Evolutionary conservation across 495 filamentous ascomycete genomes (phyloP).

Genomic region (Neurospora africana): DNA sequence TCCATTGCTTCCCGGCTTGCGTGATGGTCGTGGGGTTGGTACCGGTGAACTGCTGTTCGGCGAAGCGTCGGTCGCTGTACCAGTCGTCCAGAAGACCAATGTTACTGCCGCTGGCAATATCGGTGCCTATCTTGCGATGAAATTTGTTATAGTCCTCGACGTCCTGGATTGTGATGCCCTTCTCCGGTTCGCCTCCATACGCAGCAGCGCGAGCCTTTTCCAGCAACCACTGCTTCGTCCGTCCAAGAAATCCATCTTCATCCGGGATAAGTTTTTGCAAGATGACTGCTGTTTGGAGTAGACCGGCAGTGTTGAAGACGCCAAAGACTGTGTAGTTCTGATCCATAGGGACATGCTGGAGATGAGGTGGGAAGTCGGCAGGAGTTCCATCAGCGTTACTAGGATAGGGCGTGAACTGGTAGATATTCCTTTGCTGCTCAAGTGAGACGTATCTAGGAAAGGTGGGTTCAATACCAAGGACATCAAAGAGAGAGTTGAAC

Average conservation of each 20-base stretch:
- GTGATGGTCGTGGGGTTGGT: constrained; percentile 38
- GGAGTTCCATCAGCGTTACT: constrained; percentile 15
- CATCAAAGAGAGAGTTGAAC: constrained; percentile 27
- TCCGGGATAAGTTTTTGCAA: constrained; percentile 25
- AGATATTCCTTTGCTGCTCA: constrained; percentile 22
- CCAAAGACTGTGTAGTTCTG: constrained; percentile 12
- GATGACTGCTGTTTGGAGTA: constrained; percentile 23
- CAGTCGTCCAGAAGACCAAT: constrained; percentile 36
- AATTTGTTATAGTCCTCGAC: constrained; percentile 28
- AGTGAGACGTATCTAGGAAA: constrained; percentile 21
- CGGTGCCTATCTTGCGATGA: constrained; percentile 26
- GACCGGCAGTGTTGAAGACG: constrained; percentile 25
- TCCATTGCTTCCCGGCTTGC: constrained; percentile 20
- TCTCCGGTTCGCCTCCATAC: constrained; percentile 21
- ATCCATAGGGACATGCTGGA: constrained; percentile 20
- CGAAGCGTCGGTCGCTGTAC: constrained; percentile 39
- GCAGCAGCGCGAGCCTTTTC: constrained; percentile 14
- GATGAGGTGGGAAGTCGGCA: constrained; percentile 27
- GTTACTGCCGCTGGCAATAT: constrained; percentile 29
- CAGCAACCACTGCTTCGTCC: constrained; percentile 20
- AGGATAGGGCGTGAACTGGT: constrained; percentile 20
- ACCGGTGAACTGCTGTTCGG: constrained; percentile 41
- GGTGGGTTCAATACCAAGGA: constrained; percentile 24
- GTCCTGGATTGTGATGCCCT: constrained; percentile 28
- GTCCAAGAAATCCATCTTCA: constrained; percentile 20